Evolutionary conservation across 2,329 filamentous ascomycete genomes (phyloP), one percentile per base, ranked within the genome.

Genomic region (Trichoderma polysporum): DNA sequence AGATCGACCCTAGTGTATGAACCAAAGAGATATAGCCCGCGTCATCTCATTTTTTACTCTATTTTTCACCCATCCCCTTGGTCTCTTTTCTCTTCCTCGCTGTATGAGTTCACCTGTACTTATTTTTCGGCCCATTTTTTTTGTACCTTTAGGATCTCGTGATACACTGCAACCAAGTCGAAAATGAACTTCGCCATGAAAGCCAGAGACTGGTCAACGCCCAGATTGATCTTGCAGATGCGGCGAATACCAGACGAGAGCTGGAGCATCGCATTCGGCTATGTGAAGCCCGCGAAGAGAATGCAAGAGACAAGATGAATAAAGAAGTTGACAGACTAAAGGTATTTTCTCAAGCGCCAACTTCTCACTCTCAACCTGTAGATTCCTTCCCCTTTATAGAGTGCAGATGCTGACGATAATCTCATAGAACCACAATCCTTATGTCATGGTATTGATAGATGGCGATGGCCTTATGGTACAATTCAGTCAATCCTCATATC

Each of bases 401-500:
- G 22, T 8, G 12, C 19, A 27, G 35, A 29, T 54, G 25, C 60
- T 68, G 7, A 65, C 47, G 15, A 15, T 17, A 15, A 8, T 15
- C 2, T 59, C 7, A 54, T 71, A 87, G 84, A 82, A 80, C 67
- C 80, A 78, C 58, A 88, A 88, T 75, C 81, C 84, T 47, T 90
- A 90, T 74, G 80, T 89, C 72, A 76, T 86, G 70, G 82, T 88
- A 45, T 74, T 89, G 70, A 84, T 90, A 71, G 88, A 90, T 74
- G 88, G 87, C 41, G 84, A 90, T 74, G 85, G 86, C 52, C 80
- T 89, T 67, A 78, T 89, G 75, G 87, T 89, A 71, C 63, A 73
- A 72, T 59, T 25, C 15, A 12, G 9, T n/a, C 19, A 3, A 35
- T 33, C 13, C 37, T 33, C 12, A 3, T 5, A 9, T 25, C 4